These are phyloP conservation scores for Colletotrichum eleusines DNA, from an alignment of 2,329 filamentous ascomycete genomes.

Conservation along the genomic window DNA sequence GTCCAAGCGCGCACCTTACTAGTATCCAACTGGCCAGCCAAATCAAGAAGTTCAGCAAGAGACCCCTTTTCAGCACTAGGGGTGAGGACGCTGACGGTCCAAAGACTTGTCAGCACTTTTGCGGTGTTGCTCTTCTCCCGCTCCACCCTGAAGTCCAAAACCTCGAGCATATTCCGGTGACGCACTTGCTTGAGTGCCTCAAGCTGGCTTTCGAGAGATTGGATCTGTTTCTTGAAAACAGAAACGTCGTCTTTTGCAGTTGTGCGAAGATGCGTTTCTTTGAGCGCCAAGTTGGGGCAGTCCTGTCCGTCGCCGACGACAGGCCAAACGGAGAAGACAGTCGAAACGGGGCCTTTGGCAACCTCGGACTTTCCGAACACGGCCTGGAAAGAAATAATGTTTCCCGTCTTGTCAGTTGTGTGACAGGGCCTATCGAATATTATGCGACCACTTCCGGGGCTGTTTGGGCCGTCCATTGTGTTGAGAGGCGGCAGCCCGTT, in stretches of 20 bases:
- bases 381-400: slow-evolving; percentile 74
- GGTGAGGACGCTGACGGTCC: slow-evolving; percentile 81
- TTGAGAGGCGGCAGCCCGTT: slow-evolving; percentile 55
- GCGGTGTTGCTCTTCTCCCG: slow-evolving; percentile 58
- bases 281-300: slow-evolving; percentile 77
- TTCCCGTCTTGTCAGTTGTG: slow-evolving; percentile 72
- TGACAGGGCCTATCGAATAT: slow-evolving; percentile 77
- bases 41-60: slow-evolving; percentile 83
- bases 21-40: slow-evolving; percentile 79
- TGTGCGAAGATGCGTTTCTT: slow-evolving; percentile 73
- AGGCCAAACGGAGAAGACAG: slow-evolving; percentile 79
- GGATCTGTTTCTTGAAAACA: slow-evolving; percentile 80
- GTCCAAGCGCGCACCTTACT: slow-evolving; percentile 88
- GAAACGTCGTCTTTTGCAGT: slow-evolving; percentile 70
- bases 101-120: slow-evolving; percentile 56
- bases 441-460: slow-evolving; percentile 55
- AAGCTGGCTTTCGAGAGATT: slow-evolving; percentile 80
- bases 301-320: slow-evolving; percentile 67
- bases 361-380: slow-evolving; percentile 78
- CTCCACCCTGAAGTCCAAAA: slow-evolving; percentile 87
- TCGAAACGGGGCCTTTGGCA: slow-evolving; percentile 73
- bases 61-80: slow-evolving; percentile 87
- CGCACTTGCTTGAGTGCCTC: slow-evolving; percentile 80
- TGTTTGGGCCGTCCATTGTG: slow-evolving; percentile 49
- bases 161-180: slow-evolving; percentile 81